phyloP scores from a whole-genome alignment of 768 basidiomycete species.

The Hypholoma sublateritium region DNA sequence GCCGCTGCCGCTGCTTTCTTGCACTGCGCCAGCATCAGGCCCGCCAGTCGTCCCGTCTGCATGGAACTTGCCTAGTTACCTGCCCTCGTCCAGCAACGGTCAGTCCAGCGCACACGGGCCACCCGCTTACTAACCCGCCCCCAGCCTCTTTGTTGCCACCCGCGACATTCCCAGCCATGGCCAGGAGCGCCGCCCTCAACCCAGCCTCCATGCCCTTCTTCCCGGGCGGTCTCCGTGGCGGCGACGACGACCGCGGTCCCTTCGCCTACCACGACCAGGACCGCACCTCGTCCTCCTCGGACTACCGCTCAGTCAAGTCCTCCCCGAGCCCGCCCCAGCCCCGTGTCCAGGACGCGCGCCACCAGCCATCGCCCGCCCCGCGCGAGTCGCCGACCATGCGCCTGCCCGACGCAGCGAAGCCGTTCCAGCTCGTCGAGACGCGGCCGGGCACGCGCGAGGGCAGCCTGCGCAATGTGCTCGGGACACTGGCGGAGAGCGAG shows the following conservation, averaged over 20 bases:
- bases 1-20: background rate
- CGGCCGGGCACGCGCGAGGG: conserved; percentile 37
- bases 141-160: conserved; percentile 34
- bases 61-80: conserved; percentile 43
- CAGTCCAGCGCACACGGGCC: conserved; percentile 12
- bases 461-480: conserved; percentile 49
- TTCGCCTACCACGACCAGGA: conserved; percentile 48
- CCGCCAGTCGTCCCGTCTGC: conserved; percentile 24
- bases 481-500: conserved; percentile 48
- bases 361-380: conserved; percentile 37
- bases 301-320: conserved; percentile 61
- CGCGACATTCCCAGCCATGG: conserved; percentile 47
- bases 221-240: conserved; percentile 61
- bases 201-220: conserved; percentile 86
- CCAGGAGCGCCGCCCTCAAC: conserved; percentile 75
- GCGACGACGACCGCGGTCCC: conserved; percentile 52
- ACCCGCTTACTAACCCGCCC: conserved; percentile 28
- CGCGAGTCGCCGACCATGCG: conserved; percentile 46
- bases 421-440: conserved; percentile 35
- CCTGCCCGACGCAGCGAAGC: conserved; percentile 45
- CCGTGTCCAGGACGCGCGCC: conserved; percentile 31
- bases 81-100: conserved; percentile 23
- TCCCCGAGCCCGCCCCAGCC: conserved; percentile 64
- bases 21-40: background rate
- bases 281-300: conserved; percentile 48